These are phyloP conservation scores for Angomonas desouzai DNA, from an alignment of 208 protist species.

Conservation along the genomic window DNA sequence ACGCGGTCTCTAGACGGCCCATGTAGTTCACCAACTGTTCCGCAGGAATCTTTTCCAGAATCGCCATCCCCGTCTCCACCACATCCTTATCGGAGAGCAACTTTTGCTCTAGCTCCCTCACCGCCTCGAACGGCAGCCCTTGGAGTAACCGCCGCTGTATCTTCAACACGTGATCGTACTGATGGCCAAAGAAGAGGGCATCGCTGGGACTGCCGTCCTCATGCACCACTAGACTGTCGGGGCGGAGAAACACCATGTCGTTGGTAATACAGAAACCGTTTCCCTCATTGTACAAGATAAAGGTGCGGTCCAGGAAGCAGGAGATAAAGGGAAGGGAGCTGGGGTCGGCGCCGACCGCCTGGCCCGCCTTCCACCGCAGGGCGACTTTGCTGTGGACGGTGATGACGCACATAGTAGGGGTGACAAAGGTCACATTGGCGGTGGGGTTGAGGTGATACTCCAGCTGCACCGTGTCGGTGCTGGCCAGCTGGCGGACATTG, in stretches of 20 bases:
- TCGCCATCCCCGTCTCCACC: neutral
- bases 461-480: constrained; percentile 35
- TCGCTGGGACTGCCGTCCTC: constrained; percentile 41
- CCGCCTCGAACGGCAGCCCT: constrained; percentile 29
- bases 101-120: constrained; percentile 14
- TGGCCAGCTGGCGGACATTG: constrained; percentile 41
- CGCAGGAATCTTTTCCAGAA: neutral
- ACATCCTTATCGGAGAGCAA: neutral
- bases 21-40: neutral
- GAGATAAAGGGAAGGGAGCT: constrained; percentile 34
- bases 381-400: constrained; percentile 77
- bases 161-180: constrained; percentile 41
- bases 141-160: constrained; percentile 55
- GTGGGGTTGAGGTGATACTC: constrained; percentile 55
- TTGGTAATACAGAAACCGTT: constrained; percentile 51
- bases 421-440: constrained; percentile 68
- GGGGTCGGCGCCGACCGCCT: constrained; percentile 27
- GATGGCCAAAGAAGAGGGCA: constrained; percentile 74
- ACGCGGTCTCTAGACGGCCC: constrained; percentile 1
- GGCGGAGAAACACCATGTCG: constrained; percentile 79
- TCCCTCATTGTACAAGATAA: constrained; percentile 33
- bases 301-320: constrained; percentile 81
- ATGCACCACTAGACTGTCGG: constrained; percentile 56
- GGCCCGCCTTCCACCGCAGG: constrained; percentile 57
- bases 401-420: constrained; percentile 53